phyloP scores from a whole-genome alignment of 2,329 filamentous ascomycete genomes.

The Ilyonectria robusta region DNA sequence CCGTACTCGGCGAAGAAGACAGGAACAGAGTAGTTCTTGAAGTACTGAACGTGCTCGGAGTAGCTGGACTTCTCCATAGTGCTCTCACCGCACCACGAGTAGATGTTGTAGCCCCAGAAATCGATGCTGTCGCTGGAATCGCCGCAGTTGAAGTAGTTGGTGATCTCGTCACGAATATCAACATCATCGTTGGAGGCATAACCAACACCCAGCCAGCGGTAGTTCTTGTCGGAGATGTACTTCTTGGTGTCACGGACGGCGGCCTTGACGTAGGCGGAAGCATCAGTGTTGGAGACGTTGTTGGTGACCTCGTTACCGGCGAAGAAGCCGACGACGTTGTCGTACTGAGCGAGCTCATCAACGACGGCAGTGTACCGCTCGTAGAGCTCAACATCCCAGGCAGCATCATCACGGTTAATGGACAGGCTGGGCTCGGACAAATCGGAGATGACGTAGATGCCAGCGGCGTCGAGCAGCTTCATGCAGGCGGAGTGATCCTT shows the following conservation, averaged over 20 bases:
- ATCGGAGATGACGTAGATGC: conserved; percentile 97
- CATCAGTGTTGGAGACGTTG: conserved; percentile 86
- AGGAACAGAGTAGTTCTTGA: conserved; percentile 89
- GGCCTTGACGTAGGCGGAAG: conserved; percentile 96
- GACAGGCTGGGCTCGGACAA: conserved; percentile 85
- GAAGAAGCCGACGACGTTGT: conserved; percentile 97
- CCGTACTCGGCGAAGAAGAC: conserved; percentile 99
- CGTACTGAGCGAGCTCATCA: conserved; percentile 84
- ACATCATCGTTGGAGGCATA: conserved; percentile 97
- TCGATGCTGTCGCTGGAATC: conserved; percentile 78
- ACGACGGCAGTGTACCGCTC: conserved; percentile 87
- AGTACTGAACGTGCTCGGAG: conserved; percentile 86
- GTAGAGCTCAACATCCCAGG: conserved; percentile 86
- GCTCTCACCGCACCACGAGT: conserved; percentile 97
- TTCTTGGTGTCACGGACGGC: conserved; percentile 96
- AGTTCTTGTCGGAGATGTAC: conserved; percentile 86
- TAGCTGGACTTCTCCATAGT: conserved; percentile 84
- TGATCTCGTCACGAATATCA: conserved; percentile 84
- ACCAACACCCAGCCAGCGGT: conserved; percentile 88
- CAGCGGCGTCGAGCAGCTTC: conserved; percentile 82
- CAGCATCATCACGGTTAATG: conserved; percentile 85
- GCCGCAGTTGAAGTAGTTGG: conserved; percentile 96
- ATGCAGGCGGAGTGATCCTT: conserved; percentile 88
- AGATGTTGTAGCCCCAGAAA: conserved; percentile 99
- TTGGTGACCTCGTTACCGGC: conserved; percentile 98